Evolutionary conservation across 108 stramenopile species (phyloP), one percentile per base, ranked within the genome.

Genomic region (Nitzschia palea): DNA sequence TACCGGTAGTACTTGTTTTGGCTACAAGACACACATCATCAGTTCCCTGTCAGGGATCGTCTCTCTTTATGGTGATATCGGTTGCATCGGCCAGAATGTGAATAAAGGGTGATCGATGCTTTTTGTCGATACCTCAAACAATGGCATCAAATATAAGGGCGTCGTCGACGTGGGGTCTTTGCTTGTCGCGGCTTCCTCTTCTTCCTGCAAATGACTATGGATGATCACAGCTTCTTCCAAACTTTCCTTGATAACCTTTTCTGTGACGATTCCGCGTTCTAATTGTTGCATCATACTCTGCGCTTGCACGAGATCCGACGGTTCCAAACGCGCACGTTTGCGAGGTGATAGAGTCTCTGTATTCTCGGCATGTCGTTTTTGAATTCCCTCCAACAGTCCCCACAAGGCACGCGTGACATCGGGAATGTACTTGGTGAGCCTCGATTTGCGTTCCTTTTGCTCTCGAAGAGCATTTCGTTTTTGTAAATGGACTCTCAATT

Each of bases 341-440:
- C 63, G 47, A 25, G 80, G 74, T n/a, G 80, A 76, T 30, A 59
- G 42, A 44, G 55, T 28, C 44, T 52, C 37, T 35, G 59, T 18
- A 55, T 74, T 67, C 33, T 85, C 87, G 14, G 59, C 33, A 30
- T 65, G 82, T 2, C 92, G 77, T 57, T 87, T 85, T n/a, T 70
- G 76, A 87, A 93, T 90, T 6, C 63, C 75, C 9, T 89, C 84
- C 51, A 93, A 67, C 29, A 93, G 76, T 0, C 81, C 87, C 66
- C 80, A 85, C 33, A 93, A 50, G 20, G 92, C 79, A 43, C 84
- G 73, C 36, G 86, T 78, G 17, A 90, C 78, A 73, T 93, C 89
- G 2, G 92, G 92, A 34, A 93, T 81, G 50, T 93, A 93, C 60
- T 93, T 93, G 64, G 80, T 70, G 27, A 93, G 66, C 33, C 81